A percentile compares a stretch with the other conserved stretches of the same genome.
Conservation (phyloP, 495 filamentous ascomycete species). For the Eremomyces bilateralis region DNA sequence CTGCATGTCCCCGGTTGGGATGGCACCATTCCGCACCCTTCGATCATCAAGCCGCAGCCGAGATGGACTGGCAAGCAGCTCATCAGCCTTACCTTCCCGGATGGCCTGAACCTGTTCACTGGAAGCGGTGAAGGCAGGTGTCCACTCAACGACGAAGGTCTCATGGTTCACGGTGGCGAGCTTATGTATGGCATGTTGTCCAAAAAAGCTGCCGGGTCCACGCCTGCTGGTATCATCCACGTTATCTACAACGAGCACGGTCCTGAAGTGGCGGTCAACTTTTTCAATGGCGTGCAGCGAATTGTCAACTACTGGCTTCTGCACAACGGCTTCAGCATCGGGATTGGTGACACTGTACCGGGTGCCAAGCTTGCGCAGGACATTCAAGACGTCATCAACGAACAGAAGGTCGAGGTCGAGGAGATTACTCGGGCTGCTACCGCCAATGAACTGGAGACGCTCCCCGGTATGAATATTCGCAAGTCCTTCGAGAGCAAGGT, state of each 20-base stretch:
- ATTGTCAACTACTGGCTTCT: constrained; percentile 94
- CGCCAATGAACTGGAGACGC: constrained; percentile 60
- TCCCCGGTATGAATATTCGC: constrained; percentile 94
- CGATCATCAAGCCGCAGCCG: constrained; percentile 75
- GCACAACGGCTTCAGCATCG: constrained; percentile 96
- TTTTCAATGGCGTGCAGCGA: constrained; percentile 86
- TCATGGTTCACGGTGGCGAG: constrained; percentile 70
- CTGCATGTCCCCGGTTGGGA: constrained; percentile 98
- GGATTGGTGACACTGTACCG: constrained; percentile 95
- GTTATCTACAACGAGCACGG: constrained; percentile 93
- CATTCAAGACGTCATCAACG: constrained; percentile 56
- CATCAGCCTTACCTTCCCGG: constrained; percentile 75
- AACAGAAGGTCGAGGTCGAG: constrained; percentile 60
- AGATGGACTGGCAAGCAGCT: constrained; percentile 99
- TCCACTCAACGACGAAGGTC: constrained; percentile 47
- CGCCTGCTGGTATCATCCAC: constrained; percentile 73
- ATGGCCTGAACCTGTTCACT: constrained; percentile 59
- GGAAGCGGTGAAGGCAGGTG: constrained; percentile 31
- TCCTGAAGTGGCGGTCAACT: constrained; percentile 57
- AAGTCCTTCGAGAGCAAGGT: constrained; percentile 96
- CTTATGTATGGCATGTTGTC: constrained; percentile 72
- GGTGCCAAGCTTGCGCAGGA: constrained; percentile 59
- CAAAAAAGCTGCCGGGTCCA: constrained; percentile 87
- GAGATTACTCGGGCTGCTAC: constrained; percentile 54
- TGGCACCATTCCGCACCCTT: constrained; percentile 73